These are phyloP conservation scores for Saturnispora silvae DNA, from an alignment of 805 yeast species.

Conservation along the genomic window DNA sequence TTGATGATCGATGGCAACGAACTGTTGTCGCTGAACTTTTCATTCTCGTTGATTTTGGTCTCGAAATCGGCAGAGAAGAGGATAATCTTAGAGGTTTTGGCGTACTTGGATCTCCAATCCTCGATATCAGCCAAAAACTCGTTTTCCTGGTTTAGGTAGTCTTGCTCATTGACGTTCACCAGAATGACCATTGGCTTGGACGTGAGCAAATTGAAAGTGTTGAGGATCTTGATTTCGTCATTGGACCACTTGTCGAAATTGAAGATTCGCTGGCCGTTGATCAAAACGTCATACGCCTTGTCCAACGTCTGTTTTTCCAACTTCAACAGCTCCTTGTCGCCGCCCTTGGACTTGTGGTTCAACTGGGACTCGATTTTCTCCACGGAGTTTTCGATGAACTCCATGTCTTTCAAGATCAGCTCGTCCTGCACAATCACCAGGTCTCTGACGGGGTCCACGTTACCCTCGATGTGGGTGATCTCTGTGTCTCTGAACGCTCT, in stretches of 20 bases:
- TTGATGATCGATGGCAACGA: constrained; percentile 81
- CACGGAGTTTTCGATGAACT: constrained; percentile 56
- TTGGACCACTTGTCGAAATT: constrained; percentile 72
- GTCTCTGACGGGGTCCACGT: constrained; percentile 55
- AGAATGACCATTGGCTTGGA: constrained; percentile 94
- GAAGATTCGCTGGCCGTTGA: constrained; percentile 81
- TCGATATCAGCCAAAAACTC: constrained; percentile 73
- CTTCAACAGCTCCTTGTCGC: constrained; percentile 53
- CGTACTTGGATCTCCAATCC: constrained; percentile 80
- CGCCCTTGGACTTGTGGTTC: constrained; percentile 74
- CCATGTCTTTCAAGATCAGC: constrained; percentile 55
- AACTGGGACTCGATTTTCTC: constrained; percentile 57
- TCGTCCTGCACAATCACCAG: constrained; percentile 55
- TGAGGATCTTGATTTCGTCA: constrained; percentile 86
- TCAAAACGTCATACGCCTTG: constrained; percentile 62
- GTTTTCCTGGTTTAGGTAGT: constrained; percentile 80
- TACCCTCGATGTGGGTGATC: constrained; percentile 55
- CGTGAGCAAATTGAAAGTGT: constrained; percentile 75
- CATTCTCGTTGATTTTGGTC: constrained; percentile 15
- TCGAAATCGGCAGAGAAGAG: constrained; percentile 27
- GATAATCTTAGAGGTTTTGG: constrained; percentile 55
- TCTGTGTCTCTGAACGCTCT: constrained; percentile 55
- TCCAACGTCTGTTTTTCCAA: constrained; percentile 74
- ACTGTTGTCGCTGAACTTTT: constrained; percentile 29
- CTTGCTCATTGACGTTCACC: constrained; percentile 81